Evolutionary conservation across 179 eudicot genomes (phyloP), one percentile per base, ranked within the genome.

Genomic region (Beta lomatogona): DNA sequence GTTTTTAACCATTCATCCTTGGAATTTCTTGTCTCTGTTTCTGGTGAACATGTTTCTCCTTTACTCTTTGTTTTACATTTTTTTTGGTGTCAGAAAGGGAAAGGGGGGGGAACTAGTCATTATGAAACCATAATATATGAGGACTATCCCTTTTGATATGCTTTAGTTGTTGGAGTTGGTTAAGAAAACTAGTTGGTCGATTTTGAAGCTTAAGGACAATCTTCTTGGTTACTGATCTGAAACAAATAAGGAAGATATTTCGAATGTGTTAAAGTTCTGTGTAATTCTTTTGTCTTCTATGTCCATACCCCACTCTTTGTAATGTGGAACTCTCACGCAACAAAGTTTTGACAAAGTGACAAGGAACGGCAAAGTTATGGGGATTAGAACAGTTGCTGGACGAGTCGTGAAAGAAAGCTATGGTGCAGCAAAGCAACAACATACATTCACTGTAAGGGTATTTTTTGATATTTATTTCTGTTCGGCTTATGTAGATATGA

Each of bases 361-460:
- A 36, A 89, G 90, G 77, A 85, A 79, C 1, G 90, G 91, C 68
- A 87, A 78, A 55, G 59, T 85, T 86, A 59, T 59, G 71, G 92
- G 93, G 78, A 87, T 71, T 77, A 88, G 95, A 87, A 94, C 92
- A 80, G 79, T 91, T 77, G 97, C 90, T 57, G 97, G 98, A 72
- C 91, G 90, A 79, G 88, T 94, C 50, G 89, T 92, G 52, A 91
- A 91, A 79, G 98, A 94, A 90, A 94, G 97, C 86, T 94, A 93
- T 79, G 98, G 97, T 77, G 92, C 91, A 44, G 88, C 91, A 72
- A 90, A 87, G 79, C 96, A 93, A 86, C 98, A 93, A 80, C 97
- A 94, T 88, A 94, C 98, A 60, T 94, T 94, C 85, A 91, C 98
- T 53, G 97, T 94, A 82, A 88, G 90, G 77, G 58, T 71, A 57